phyloP scores from a whole-genome alignment of 495 filamentous ascomycete genomes.

The Aspergillus incahuasiensis region DNA sequence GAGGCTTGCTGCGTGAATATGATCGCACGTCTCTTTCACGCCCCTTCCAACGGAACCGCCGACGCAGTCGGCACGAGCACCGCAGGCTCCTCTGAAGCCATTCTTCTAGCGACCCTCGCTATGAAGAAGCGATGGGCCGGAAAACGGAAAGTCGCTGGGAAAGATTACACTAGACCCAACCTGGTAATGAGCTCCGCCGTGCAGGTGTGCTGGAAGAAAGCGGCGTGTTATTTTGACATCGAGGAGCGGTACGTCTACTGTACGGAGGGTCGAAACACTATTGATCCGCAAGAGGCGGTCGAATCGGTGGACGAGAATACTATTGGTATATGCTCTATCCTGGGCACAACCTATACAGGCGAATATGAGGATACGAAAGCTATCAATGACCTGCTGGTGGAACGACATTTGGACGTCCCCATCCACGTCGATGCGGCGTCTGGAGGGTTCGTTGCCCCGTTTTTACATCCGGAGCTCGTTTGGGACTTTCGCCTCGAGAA shows the following conservation, averaged over 20 bases:
- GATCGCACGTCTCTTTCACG: slow-evolving; percentile 80
- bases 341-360: slow-evolving; percentile 92
- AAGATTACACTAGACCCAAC: slow-evolving; percentile 71
- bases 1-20: slow-evolving; percentile 85
- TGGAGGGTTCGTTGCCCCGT: slow-evolving; percentile 87
- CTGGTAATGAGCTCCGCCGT: slow-evolving; percentile 90
- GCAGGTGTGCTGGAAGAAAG: slow-evolving; percentile 96
- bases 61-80: slow-evolving; percentile 75
- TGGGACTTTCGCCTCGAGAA: slow-evolving; percentile 88
- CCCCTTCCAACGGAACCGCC: slow-evolving; percentile 38
- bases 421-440: slow-evolving; percentile 91
- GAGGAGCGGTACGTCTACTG: slow-evolving; percentile 89
- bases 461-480: slow-evolving; percentile 69
- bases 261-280: slow-evolving; percentile 72
- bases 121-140: slow-evolving; percentile 97
- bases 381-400: slow-evolving; percentile 75
- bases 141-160: slow-evolving; percentile 70
- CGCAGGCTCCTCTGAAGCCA: slow-evolving; percentile 82
- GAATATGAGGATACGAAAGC: slow-evolving; percentile 91
- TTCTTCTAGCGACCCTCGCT: slow-evolving; percentile 82
- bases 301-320: slow-evolving; percentile 91
- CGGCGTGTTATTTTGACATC: slow-evolving; percentile 88
- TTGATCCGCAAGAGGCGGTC: slow-evolving; percentile 79
- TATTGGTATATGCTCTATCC: slow-evolving; percentile 85
- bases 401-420: slow-evolving; percentile 66